A percentile compares a stretch with the other conserved stretches of the same genome.
Conservation (phyloP, 176 grass and related monocot species). For the Dactylis glomerata region DNA sequence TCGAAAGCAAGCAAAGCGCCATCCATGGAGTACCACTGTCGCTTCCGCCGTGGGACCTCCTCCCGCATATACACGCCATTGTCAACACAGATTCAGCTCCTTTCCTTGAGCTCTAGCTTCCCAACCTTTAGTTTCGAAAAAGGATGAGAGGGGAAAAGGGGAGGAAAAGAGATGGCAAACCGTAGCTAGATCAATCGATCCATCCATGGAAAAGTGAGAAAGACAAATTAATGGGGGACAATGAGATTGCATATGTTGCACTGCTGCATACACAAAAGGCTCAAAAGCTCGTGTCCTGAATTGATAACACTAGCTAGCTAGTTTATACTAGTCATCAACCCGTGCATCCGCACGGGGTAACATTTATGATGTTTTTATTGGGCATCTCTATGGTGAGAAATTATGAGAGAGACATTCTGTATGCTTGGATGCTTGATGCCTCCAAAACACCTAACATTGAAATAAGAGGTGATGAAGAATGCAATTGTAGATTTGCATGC, state of each 20-base stretch:
- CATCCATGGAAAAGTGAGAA: conserved; percentile 1
- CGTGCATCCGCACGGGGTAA: too few relatives aligned
- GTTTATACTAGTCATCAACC: too few relatives aligned
- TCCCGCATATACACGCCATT: background rate
- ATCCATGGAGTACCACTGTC: background rate
- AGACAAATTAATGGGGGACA: conserved; percentile 15
- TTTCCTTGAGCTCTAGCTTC: conserved; percentile 6
- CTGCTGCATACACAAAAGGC: conserved; percentile 1
- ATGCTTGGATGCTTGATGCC: too few relatives aligned
- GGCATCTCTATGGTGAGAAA: too few relatives aligned
- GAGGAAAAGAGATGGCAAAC: background rate
- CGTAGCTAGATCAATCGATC: background rate
- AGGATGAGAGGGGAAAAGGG: background rate
- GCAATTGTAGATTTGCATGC: too few relatives aligned
- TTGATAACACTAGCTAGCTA: background rate
- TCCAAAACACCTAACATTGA: too few relatives aligned
- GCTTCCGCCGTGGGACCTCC: background rate
- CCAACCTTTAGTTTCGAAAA: conserved; percentile 1
- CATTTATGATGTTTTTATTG: too few relatives aligned
- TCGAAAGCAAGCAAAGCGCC: conserved; percentile 37
- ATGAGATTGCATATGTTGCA: conserved; percentile 11
- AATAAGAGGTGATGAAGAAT: too few relatives aligned
- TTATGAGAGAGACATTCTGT: too few relatives aligned
- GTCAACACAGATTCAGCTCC: background rate
- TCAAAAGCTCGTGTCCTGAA: background rate